Base-by-base conservation (phyloP, 805 yeast genomes). In the Cyberlindnera euphorbiae region DNA sequence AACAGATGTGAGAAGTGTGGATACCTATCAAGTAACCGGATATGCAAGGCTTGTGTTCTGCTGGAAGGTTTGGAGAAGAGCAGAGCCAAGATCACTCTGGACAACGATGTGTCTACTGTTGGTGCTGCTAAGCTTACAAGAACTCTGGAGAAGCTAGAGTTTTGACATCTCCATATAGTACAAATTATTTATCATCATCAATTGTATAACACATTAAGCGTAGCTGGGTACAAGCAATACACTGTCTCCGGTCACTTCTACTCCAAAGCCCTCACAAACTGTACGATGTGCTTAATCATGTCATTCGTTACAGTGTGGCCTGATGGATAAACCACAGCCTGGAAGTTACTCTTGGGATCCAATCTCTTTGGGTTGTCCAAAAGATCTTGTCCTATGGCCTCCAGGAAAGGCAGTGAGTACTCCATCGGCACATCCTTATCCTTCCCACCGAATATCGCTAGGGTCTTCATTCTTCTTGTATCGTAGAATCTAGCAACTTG, bases 41-140 rank as follows among this genome's bases (percentile, higher is more conserved):
- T 88, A 6, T 93, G 98, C 63, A 93, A 93, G 62, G 98, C 98
- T 1, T 93, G 98, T 60, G 73, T 83, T 36, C 63, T 93, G 19
- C 61, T 93, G 32, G 89, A 85, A 41, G 96, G 96, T 0, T 69
- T 93, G 37, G 93, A 89, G 49, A 67, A 74, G 35, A 78, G 74
- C 45, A 69, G 93, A 46, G 83, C 96, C 0, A 77, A 79, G 56
- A 52, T 84, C 3, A 42, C 59, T 2, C 52, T 88, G 4, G 88
- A 77, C 5, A 64, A 60, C 26, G 75, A 76, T 37, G 47, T 55
- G 2, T 62, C 77, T 1, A 62, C 66, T 0, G 77, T 71, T 26
- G 87, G 89, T 2, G 80, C 85, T 3, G 88, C 88, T 2, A 71
- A 69, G 39, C 47, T 75, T 5, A 63, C 78, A 2, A 73, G 78